A percentile compares a stretch with the other conserved stretches of the same genome.
Evolutionary conservation across 1,139 yeast species (phyloP).

Genomic region (Trichomonascaceae sp.): DNA sequence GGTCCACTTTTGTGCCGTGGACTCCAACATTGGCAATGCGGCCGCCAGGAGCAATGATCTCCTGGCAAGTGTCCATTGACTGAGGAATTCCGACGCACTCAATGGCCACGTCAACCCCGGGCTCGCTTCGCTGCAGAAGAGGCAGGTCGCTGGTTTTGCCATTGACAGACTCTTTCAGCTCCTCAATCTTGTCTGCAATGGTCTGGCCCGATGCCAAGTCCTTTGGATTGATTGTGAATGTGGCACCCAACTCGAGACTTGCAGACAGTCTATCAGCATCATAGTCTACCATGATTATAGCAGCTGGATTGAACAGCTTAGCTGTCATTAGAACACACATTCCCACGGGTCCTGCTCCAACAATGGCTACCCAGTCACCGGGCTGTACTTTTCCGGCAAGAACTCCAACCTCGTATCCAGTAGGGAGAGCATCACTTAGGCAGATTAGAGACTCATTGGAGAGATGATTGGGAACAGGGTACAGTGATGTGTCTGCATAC

Average conservation of each 20-base stretch:
- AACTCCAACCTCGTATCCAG: conserved; percentile 36
- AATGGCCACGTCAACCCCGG: conserved; percentile 38
- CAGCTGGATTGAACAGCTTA: conserved; percentile 26
- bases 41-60: conserved; percentile 34
- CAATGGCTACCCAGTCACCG: conserved; percentile 34
- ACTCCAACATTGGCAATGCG: conserved; percentile 37
- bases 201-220: conserved; percentile 14
- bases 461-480: conserved; percentile 26
- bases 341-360: conserved; percentile 40
- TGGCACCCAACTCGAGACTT: conserved; percentile 32
- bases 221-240: conserved; percentile 28
- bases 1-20: conserved; percentile 32
- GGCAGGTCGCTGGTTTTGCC: conserved; percentile 7
- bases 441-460: conserved; percentile 29
- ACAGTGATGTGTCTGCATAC: conserved; percentile 25
- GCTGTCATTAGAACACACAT: conserved; percentile 31
- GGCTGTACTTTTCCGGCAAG: conserved; percentile 26
- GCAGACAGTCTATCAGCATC: conserved; percentile 32
- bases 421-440: conserved; percentile 34
- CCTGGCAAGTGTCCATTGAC: conserved; percentile 34
- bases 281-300: conserved; percentile 31
- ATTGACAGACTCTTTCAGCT: conserved; percentile 14
- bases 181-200: conserved; percentile 20
- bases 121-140: conserved; percentile 14
- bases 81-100: conserved; percentile 37